Percentiles rank a stretch among this genome's conserved stretches.
phyloP scores from a whole-genome alignment of 2,329 filamentous ascomycete genomes.

The Rhinocladiella mackenziei region DNA sequence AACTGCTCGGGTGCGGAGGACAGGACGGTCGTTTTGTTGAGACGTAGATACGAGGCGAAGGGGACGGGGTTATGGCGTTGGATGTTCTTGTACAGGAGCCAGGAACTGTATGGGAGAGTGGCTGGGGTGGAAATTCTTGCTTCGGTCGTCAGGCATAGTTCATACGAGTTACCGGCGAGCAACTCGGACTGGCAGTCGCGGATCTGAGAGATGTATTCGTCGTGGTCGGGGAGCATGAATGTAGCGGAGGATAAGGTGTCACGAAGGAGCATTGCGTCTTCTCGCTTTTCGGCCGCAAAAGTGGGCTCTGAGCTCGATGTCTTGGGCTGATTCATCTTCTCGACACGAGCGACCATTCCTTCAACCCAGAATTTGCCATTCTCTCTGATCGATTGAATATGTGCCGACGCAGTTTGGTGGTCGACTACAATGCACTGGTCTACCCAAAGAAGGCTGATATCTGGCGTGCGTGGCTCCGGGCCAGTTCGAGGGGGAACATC shows the following conservation, averaged over 20 bases:
- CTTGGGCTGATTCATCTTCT: neutral
- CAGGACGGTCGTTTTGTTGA: constrained; percentile 67
- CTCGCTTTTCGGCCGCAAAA: no score
- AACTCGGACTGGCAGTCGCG: constrained; percentile 66
- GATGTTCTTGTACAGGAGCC: constrained; percentile 69
- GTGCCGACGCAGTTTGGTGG: constrained; percentile 57
- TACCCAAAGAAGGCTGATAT: constrained; percentile 72
- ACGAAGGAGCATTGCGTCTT: constrained; percentile 30
- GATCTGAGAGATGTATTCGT: constrained; percentile 64
- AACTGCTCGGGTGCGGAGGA: constrained; percentile 89
- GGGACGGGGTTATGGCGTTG: constrained; percentile 72
- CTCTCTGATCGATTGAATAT: constrained; percentile 63
- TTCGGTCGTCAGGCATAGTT: constrained; percentile 76
- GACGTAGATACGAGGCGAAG: constrained; percentile 75
- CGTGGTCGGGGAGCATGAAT: constrained; percentile 37
- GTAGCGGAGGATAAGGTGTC: constrained; percentile 27
- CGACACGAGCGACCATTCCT: constrained; percentile 29
- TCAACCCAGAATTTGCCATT: constrained; percentile 48
- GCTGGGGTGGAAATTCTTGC: constrained; percentile 55
- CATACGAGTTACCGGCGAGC: constrained; percentile 75
- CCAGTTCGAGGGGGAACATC: constrained; percentile 46
- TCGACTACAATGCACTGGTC: constrained; percentile 75
- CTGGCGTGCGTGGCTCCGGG: constrained; percentile 49
- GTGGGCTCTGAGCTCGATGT: constrained; percentile 31
- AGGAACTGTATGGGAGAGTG: constrained; percentile 45